These are phyloP conservation scores for Lithohypha guttulata DNA, from an alignment of 2,329 filamentous ascomycete species.

Conservation along the genomic window DNA sequence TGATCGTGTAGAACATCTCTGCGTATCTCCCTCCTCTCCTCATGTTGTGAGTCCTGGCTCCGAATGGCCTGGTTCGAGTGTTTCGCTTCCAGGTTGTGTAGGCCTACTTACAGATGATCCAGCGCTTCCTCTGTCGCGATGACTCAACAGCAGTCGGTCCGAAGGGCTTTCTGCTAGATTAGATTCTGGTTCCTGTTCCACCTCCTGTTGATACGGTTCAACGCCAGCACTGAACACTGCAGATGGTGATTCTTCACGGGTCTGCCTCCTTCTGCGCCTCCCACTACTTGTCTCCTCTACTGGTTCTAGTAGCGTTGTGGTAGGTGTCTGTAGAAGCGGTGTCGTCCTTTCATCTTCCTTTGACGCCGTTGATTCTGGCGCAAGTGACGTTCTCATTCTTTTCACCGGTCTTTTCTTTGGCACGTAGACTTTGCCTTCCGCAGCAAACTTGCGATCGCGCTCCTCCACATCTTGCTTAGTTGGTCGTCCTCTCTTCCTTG, in stretches of 20 bases:
- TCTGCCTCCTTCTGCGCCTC: slow-evolving; percentile 12
- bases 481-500: slow-evolving; percentile 20
- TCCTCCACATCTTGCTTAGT: slow-evolving; percentile 22
- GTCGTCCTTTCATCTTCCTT: slow-evolving; percentile 11
- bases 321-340: slow-evolving; percentile 14
- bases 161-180: slow-evolving; percentile 10
- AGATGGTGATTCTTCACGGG: slow-evolving; percentile 1
- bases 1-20: background rate
- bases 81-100: slow-evolving; percentile 7
- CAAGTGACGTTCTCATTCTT: slow-evolving; percentile 18
- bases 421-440: slow-evolving; percentile 19
- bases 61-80: background rate
- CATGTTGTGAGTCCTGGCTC: slow-evolving; percentile 6
- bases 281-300: slow-evolving; percentile 17
- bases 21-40: slow-evolving; percentile 2
- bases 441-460: slow-evolving; percentile 18
- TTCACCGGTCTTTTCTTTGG: slow-evolving; percentile 21
- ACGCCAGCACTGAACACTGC: background rate
- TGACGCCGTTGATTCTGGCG: slow-evolving; percentile 11
- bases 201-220: background rate
- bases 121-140: slow-evolving; percentile 7
- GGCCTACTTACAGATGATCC: slow-evolving; percentile 6
- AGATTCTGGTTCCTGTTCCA: slow-evolving; percentile 1
- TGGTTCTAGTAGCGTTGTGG: slow-evolving; percentile 8
- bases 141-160: slow-evolving; percentile 10